phyloP scores from a whole-genome alignment of 306 rosid genomes.

The Pterocarpus santalinus region DNA sequence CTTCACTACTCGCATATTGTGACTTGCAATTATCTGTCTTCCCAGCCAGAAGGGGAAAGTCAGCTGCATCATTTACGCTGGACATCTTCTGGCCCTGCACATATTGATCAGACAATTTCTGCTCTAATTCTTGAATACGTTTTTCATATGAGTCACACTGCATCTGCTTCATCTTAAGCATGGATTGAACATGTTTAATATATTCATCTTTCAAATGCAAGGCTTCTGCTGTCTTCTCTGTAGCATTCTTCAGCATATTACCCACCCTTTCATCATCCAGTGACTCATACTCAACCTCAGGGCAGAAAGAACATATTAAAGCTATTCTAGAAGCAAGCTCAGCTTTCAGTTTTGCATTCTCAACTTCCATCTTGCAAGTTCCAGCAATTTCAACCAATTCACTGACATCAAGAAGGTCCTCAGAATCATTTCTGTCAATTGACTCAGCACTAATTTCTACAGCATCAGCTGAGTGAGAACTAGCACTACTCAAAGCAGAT shows the following conservation, averaged over 20 bases:
- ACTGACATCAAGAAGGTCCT: constrained; percentile 73
- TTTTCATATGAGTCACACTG: constrained; percentile 88
- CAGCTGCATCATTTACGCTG: constrained; percentile 54
- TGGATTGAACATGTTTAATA: constrained; percentile 72
- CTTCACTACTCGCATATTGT: constrained; percentile 59
- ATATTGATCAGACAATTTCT: constrained; percentile 82
- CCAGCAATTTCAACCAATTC: constrained; percentile 95
- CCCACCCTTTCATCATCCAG: constrained; percentile 78
- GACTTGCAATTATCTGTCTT: constrained; percentile 64
- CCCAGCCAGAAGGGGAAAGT: constrained; percentile 61
- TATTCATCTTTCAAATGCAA: constrained; percentile 92
- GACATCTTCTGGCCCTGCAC: constrained; percentile 71
- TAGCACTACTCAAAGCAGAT: constrained; percentile 57
- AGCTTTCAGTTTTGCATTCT: constrained; percentile 97
- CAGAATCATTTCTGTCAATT: constrained; percentile 64
- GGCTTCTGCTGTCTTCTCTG: constrained; percentile 90
- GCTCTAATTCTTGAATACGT: constrained; percentile 95
- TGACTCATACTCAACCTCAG: constrained; percentile 68
- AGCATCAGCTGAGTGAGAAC: constrained; percentile 69
- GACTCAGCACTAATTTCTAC: constrained; percentile 60
- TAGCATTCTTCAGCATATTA: constrained; percentile 72
- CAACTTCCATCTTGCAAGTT: constrained; percentile 95
- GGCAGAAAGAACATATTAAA: constrained; percentile 73
- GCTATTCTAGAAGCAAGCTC: constrained; percentile 95
- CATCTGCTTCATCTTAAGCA: constrained; percentile 82